Conservation (phyloP, 2,329 filamentous ascomycete genomes). For the Chrysosporium keratinophilum region DNA sequence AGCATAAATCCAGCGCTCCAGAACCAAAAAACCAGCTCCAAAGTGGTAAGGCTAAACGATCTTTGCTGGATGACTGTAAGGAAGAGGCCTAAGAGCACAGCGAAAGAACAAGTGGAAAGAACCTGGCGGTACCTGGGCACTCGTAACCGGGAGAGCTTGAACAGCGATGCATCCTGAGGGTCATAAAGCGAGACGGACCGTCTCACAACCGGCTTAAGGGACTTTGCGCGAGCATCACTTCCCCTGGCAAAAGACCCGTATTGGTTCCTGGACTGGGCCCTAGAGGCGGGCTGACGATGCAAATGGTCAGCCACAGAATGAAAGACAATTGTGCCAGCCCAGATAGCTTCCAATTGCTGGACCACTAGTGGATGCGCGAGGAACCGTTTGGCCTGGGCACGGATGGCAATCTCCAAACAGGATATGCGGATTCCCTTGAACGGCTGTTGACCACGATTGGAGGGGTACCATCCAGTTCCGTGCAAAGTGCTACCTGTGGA, state of each 20-base stretch:
- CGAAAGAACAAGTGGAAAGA: constrained; percentile 77
- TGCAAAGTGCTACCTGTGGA: constrained; percentile 29
- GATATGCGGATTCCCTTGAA: constrained; percentile 66
- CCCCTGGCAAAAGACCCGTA: constrained; percentile 20
- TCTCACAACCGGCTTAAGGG: constrained; percentile 30
- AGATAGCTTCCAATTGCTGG: constrained; percentile 92
- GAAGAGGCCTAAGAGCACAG: constrained; percentile 73
- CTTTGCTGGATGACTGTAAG: constrained; percentile 67
- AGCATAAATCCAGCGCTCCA: constrained; percentile 97
- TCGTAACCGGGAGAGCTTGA: constrained; percentile 81
- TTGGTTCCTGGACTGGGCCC: constrained; percentile 17
- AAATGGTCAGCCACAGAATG: constrained; percentile 78
- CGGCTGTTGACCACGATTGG: constrained; percentile 37
- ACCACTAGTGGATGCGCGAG: constrained; percentile 84
- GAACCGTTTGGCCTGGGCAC: constrained; percentile 84
- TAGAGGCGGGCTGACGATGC: constrained; percentile 50
- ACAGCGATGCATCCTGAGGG: constrained; percentile 75
- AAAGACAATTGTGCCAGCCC: constrained; percentile 91
- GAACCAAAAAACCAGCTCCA: constrained; percentile 91
- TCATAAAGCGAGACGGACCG: constrained; percentile 82
- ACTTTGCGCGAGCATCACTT: neutral
- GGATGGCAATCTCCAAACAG: constrained; percentile 84
- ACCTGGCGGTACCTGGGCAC: constrained; percentile 88
- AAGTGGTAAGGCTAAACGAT: constrained; percentile 66
- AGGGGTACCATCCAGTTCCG: constrained; percentile 25